Percentiles rank a stretch among this genome's conserved stretches.
Conservation (phyloP, 1,284 basidiomycete species). For the Trametes sp. region DNA sequence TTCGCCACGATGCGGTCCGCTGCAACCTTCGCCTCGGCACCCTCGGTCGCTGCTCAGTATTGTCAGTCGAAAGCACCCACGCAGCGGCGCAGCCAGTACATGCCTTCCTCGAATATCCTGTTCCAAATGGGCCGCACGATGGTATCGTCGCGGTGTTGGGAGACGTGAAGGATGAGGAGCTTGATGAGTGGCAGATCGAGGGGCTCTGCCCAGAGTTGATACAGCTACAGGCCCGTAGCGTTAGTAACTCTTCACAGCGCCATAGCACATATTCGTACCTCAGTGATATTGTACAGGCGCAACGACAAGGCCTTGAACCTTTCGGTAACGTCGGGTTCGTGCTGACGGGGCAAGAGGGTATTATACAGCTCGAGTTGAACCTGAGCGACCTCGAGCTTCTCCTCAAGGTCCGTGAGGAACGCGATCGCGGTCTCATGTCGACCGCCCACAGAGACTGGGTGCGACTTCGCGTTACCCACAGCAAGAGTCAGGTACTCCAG, state of each 20-base stretch:
- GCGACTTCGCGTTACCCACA: slow-evolving; percentile 95
- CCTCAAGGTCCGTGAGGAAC: slow-evolving; percentile 92
- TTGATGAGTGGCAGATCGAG: slow-evolving; percentile 88
- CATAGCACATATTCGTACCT: slow-evolving; percentile 52
- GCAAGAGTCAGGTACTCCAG: slow-evolving; percentile 93
- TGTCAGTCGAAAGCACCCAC: background rate
- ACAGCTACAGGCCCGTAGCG: slow-evolving; percentile 64
- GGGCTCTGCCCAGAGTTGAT: slow-evolving; percentile 88
- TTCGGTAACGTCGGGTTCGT: slow-evolving; percentile 63
- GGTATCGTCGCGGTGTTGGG: slow-evolving; percentile 88
- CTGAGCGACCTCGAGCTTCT: slow-evolving; percentile 96
- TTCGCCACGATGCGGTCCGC: slow-evolving; percentile 70
- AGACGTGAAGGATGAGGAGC: slow-evolving; percentile 91
- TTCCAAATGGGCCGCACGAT: slow-evolving; percentile 90
- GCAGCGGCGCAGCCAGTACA: slow-evolving; percentile 34
- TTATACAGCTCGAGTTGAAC: slow-evolving; percentile 92
- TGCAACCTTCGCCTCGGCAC: slow-evolving; percentile 56
- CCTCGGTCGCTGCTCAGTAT: slow-evolving; percentile 53
- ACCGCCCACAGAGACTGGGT: slow-evolving; percentile 79
- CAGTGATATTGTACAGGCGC: slow-evolving; percentile 71
- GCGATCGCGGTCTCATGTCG: slow-evolving; percentile 87
- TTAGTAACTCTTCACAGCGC: background rate
- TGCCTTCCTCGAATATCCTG: slow-evolving; percentile 83
- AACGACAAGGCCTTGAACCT: slow-evolving; percentile 64
- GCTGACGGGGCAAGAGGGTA: slow-evolving; percentile 64